phyloP scores from a whole-genome alignment of 306 rosid genomes.

The Acmispon strigosus region DNA sequence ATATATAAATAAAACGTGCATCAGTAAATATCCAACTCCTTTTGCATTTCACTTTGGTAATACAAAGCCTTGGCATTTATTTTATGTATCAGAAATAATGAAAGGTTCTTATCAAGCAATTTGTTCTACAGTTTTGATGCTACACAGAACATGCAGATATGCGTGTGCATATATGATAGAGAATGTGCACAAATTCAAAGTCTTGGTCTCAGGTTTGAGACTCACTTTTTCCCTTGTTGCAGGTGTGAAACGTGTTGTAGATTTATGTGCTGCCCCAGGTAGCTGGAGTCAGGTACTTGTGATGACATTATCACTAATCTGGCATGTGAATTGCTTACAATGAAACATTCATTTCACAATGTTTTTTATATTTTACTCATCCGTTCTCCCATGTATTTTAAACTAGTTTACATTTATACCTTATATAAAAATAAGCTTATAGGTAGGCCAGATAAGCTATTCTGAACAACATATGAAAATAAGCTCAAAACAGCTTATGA shows the following conservation, averaged over 20 bases:
- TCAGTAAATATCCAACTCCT: too few species aligned
- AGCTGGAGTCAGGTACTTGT: slow-evolving; percentile 97
- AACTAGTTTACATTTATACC: neutral
- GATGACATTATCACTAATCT: neutral
- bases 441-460: too few species aligned
- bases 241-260: slow-evolving; percentile 95
- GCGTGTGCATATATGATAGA: neutral
- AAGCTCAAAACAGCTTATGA: too few species aligned
- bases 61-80: too few species aligned
- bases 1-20: too few species aligned
- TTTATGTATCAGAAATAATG: too few species aligned
- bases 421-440: too few species aligned
- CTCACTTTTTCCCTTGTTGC: slow-evolving; percentile 11
- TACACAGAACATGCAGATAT: neutral
- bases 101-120: neutral
- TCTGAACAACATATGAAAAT: too few species aligned
- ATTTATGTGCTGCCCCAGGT: slow-evolving; percentile 98
- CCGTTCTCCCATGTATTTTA: neutral
- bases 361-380: neutral
- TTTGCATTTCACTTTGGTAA: too few species aligned
- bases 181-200: neutral
- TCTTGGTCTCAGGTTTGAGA: neutral
- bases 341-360: neutral
- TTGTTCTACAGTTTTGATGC: neutral
- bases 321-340: neutral